These are phyloP conservation scores for Trypanosoma brucei DNA, from an alignment of 208 protist genomes.

Conservation along the genomic window DNA sequence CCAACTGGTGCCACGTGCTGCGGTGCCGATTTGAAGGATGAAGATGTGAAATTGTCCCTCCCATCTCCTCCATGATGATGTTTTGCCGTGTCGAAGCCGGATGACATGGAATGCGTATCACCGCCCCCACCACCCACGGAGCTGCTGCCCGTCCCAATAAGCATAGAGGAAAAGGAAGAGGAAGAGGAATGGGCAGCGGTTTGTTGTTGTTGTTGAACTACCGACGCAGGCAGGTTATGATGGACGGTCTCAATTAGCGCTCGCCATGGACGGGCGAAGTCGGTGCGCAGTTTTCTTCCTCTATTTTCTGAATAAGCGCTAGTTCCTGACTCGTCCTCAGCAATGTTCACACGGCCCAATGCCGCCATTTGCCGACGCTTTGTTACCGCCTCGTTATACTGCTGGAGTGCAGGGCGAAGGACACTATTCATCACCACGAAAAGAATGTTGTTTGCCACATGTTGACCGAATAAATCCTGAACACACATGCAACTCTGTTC, in stretches of 20 bases:
- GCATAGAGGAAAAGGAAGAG: not conserved
- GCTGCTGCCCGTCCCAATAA: not conserved
- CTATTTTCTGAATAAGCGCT: constrained; percentile 10
- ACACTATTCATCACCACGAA: constrained; percentile 55
- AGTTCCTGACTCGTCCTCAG: constrained; percentile 16
- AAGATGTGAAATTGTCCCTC: too few relatives aligned
- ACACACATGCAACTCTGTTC: constrained; percentile 41
- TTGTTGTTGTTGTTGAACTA: not conserved
- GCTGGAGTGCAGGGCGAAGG: constrained; percentile 47
- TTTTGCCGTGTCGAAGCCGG: not conserved
- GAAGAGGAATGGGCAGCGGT: not conserved
- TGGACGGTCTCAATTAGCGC: constrained; percentile 53
- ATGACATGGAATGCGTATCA: not conserved
- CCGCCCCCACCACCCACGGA: not conserved
- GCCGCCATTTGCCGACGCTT: constrained; percentile 1
- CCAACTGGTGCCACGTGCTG: not conserved
- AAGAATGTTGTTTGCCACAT: constrained; percentile 73
- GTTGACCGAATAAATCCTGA: constrained; percentile 59
- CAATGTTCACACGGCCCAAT: not conserved
- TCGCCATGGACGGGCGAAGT: constrained; percentile 48
- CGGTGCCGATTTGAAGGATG: too few relatives aligned
- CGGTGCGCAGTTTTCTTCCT: constrained; percentile 35
- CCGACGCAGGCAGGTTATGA: constrained; percentile 19
- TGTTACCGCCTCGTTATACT: constrained; percentile 29
- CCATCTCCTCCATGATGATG: not conserved